Evolutionary conservation across 2,329 filamentous ascomycete species (phyloP), one percentile per base, ranked within the genome.

Genomic region (Penicillium sp.): DNA sequence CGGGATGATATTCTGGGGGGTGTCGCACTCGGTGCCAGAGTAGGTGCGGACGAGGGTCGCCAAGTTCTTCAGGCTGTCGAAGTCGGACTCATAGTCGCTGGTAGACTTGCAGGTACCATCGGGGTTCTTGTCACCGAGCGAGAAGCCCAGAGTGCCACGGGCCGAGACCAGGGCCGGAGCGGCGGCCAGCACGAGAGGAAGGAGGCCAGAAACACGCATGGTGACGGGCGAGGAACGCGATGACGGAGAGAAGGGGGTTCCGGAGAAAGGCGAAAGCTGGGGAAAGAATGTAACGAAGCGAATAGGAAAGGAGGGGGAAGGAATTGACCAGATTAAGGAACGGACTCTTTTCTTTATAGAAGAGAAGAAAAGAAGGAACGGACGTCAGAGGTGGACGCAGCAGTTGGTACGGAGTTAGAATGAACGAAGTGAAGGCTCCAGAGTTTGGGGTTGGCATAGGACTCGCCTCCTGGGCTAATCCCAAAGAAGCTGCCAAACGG

Each of bases 41-140:
- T 91, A 91, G 58, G 86, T 85, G 61, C 89, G 84, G 51, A 90
- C 87, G 39, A 89, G 67, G 38, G 78, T 85, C 42, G 84, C 79
- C 50, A 80, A 71, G 52, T 73, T 71, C 66, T 81, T 80, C 69
- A 90, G 81, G 52, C 83, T 82, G 57, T 86, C 82, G 73, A 90
- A 89, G 73, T 91, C 88, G 52, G 77, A 79, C 67, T 85, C 82
- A 75, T 88, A 91, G 75, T 90, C 88, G 48, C 75, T 71, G 45
- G 81, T 77, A 39, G 76, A 76, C 77, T 91, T 91, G 83, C 88
- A 91, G 42, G 72, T 75, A 43, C 82, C 84, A 67, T 86, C 84
- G 25, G 81, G 57, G 64, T 84, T 84, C 73, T 89, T 87, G 68
- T 86, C 84, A 61, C 88, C 88, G 12, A 91, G 79, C 14, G 88